These are phyloP conservation scores for Fusarium succisae DNA, from an alignment of 2,329 filamentous ascomycete species.

Conservation along the genomic window DNA sequence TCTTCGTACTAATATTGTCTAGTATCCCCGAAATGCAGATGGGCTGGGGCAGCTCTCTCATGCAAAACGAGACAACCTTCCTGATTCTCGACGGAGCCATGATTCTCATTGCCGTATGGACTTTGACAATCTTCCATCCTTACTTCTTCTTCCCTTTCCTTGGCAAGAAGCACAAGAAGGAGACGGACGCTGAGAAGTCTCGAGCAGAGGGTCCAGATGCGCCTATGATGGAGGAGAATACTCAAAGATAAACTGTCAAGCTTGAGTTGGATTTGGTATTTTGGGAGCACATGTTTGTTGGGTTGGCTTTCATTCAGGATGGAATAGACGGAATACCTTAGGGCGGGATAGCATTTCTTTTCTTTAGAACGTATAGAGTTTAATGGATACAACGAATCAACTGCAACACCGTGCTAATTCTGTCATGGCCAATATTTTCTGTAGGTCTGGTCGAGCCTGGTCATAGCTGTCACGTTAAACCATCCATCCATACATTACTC, in stretches of 20 bases:
- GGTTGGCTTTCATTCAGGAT: background rate
- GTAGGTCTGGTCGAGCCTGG: background rate
- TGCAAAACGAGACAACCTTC: constrained; percentile 36
- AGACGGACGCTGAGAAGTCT: background rate
- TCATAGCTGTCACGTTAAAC: rapidly evolving
- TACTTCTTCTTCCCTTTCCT: constrained; percentile 32
- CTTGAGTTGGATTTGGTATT: background rate
- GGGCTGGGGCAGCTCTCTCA: constrained; percentile 33
- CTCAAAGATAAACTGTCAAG: background rate
- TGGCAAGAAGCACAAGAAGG: constrained; percentile 2
- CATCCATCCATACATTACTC: no score
- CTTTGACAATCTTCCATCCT: constrained; percentile 27
- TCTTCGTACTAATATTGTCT: background rate
- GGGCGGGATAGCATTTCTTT: background rate
- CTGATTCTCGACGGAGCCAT: constrained; percentile 31
- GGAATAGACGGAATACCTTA: background rate
- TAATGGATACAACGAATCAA: background rate
- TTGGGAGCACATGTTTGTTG: no score
- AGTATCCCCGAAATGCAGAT: constrained; percentile 37
- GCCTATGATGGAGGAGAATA: background rate
- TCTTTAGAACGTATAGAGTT: background rate
- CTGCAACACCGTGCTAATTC: rapidly evolving
- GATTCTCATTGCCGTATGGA: constrained; percentile 31
- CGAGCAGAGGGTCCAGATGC: background rate
- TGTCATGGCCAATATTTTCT: rapidly evolving